phyloP scores from a whole-genome alignment of 2,329 filamentous ascomycete species.

The Diaporthe sp. region DNA sequence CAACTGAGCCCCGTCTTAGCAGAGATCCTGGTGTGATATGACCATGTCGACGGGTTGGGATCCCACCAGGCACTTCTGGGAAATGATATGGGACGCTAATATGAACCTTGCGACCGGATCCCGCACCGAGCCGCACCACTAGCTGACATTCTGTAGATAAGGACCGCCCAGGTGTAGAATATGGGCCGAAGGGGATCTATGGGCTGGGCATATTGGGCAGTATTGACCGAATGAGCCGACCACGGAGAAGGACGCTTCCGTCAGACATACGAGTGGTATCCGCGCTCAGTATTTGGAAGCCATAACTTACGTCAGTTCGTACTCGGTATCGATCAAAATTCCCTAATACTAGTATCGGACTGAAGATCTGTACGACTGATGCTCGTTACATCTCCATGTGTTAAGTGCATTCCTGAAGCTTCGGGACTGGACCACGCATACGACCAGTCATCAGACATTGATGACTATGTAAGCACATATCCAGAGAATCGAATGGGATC shows the following conservation, averaged over 20 bases:
- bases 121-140: not conserved
- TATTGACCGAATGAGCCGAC: not conserved
- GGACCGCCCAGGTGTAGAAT: not conserved
- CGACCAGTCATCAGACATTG: no score
- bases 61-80: not conserved
- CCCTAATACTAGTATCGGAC: not conserved
- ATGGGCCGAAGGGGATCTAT: not conserved
- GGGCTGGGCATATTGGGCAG: not conserved
- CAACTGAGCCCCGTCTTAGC: not conserved
- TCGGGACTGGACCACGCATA: no score
- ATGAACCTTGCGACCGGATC: constrained; percentile 5
- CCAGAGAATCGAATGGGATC: no score
- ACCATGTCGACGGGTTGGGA: not conserved
- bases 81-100: not conserved
- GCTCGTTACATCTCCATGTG: no score
- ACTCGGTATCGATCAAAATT: not conserved
- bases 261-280: not conserved
- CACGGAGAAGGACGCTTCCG: not conserved
- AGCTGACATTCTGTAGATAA: not conserved
- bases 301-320: no score
- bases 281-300: not conserved
- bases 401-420: no score
- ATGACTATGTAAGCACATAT: no score
- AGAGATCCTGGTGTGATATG: not conserved
- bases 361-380: no score